Evolutionary conservation across 371 early-diverging fungal genomes (phyloP).

Genomic region (Circinella umbellata): DNA sequence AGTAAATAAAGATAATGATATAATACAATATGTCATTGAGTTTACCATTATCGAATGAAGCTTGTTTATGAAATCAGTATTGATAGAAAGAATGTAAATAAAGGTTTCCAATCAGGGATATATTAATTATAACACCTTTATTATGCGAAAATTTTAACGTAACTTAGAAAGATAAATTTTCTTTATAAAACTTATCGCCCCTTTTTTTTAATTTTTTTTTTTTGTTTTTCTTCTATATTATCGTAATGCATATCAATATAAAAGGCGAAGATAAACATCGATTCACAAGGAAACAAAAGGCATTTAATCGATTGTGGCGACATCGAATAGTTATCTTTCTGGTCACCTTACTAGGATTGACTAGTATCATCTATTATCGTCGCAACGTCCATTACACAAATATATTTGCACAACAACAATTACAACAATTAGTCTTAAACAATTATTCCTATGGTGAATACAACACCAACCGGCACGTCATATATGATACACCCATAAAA

Average conservation of each 20-base stretch:
- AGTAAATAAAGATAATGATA: too few species aligned
- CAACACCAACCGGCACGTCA: not conserved
- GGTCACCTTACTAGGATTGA: not conserved
- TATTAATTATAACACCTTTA: not conserved
- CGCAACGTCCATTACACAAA: not conserved
- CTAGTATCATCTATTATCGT: not conserved
- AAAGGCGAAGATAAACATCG: not conserved
- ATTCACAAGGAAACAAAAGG: not conserved
- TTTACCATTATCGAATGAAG: too few species aligned
- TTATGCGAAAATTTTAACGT: too few species aligned
- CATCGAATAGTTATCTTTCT: not conserved
- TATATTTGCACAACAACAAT: too few species aligned
- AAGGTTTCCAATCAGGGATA: not conserved
- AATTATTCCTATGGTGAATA: not conserved
- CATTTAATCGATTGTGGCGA: not conserved
- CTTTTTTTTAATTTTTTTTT: not conserved
- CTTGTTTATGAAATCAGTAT: too few species aligned
- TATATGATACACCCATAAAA: constrained; percentile 18
- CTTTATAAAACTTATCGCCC: not conserved
- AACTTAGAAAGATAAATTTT: too few species aligned
- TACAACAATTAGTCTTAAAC: too few species aligned
- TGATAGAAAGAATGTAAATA: too few species aligned
- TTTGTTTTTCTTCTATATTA: not conserved
- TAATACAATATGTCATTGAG: too few species aligned
- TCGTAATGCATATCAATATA: not conserved